phyloP scores from a whole-genome alignment of 805 yeast genomes.

The Candida cerambycidarum region DNA sequence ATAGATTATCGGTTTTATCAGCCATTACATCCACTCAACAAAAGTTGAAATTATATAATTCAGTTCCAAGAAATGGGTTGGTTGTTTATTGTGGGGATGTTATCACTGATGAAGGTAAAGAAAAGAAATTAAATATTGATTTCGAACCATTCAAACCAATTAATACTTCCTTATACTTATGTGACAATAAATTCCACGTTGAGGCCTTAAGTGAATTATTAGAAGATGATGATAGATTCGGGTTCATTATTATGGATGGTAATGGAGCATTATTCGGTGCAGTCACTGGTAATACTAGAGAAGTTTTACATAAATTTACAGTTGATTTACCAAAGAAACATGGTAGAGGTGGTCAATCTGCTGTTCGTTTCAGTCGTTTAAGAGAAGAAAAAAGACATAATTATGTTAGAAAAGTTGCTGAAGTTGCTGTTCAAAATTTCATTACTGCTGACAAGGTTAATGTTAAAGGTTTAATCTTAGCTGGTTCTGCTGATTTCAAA shows the following conservation, averaged over 20 bases:
- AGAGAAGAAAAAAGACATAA: conserved; percentile 99
- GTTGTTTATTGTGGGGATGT: conserved; percentile 99
- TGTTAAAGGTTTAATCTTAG: conserved; percentile 91
- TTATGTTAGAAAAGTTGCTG: conserved; percentile 97
- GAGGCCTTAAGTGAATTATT: conserved; percentile 93
- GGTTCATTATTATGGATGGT: conserved; percentile 99
- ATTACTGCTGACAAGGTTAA: conserved; percentile 93
- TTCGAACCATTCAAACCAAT: conserved; percentile 99
- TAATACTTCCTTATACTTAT: conserved; percentile 88
- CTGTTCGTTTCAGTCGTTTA: conserved; percentile 96
- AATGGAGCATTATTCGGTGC: conserved; percentile 96
- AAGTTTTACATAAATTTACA: conserved; percentile 88
- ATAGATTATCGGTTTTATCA: conserved; percentile 89
- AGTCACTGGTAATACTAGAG: conserved; percentile 95
- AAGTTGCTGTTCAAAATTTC: conserved; percentile 95
- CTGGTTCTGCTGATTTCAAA: conserved; percentile 99
- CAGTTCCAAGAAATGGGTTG: conserved; percentile 92
- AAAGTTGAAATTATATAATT: conserved; percentile 83
- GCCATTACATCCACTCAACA: conserved; percentile 99
- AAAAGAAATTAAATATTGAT: conserved; percentile 93
- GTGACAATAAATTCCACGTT: conserved; percentile 98
- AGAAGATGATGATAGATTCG: conserved; percentile 94
- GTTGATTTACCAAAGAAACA: conserved; percentile 99
- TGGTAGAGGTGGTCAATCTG: conserved; percentile 99
- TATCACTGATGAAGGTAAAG: conserved; percentile 94